Evolutionary conservation across 73 alveolate genomes (phyloP).

Genomic region (Blepharisma stoltei): DNA sequence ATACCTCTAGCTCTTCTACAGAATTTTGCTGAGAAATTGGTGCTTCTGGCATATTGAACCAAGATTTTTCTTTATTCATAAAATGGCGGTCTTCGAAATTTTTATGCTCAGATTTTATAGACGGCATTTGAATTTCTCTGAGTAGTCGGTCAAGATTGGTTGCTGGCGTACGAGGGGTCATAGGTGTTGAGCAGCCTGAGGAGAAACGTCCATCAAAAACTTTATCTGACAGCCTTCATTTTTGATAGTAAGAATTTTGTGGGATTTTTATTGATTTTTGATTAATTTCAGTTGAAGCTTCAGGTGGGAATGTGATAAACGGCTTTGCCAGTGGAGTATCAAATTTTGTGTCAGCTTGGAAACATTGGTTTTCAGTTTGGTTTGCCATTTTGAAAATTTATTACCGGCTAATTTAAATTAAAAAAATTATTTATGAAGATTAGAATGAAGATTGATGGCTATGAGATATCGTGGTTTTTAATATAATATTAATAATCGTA

Average conservation of each 20-base stretch:
- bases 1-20: neutral
- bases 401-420: too few species aligned
- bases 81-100: neutral
- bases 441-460: too few species aligned
- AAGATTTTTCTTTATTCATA: neutral
- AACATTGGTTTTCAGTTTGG: too few species aligned
- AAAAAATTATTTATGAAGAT: too few species aligned
- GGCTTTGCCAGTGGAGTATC: too few species aligned
- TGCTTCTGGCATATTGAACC: neutral
- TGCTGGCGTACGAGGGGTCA: neutral
- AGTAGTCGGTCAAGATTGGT: neutral
- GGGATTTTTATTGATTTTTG: neutral
- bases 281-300: too few species aligned
- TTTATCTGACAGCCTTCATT: neutral
- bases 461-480: too few species aligned
- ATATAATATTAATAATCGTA: too few species aligned
- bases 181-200: constrained; percentile 4
- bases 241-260: neutral
- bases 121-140: neutral
- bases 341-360: too few species aligned
- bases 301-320: too few species aligned
- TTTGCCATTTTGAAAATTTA: too few species aligned
- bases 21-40: neutral
- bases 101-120: neutral
- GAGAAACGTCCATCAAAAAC: neutral